Base-by-base conservation (phyloP, 2,329 filamentous ascomycete species). In the Aspergillaceae sp. region DNA sequence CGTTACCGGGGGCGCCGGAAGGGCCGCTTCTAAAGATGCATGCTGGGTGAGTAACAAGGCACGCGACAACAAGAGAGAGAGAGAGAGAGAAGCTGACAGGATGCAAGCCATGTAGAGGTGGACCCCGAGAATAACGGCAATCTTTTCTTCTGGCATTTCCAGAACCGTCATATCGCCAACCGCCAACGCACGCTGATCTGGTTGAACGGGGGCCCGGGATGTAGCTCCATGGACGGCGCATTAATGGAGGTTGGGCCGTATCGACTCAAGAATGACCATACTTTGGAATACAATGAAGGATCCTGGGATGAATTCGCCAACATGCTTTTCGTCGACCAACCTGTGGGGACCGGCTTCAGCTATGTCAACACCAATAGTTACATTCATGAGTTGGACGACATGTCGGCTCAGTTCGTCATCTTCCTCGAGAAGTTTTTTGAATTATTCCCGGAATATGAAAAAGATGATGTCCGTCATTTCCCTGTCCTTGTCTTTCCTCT, bases 241-340 rank as follows among this genome's bases (percentile, higher is more conserved):
- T 69, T 97, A 74, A 97, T 97, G 82, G 92, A 98, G 68, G 80
- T 98, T 52, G 92, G 92, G 0, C 92, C 92, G 2, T 98, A 96
- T 66, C 77, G 92, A 53, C 72, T 98, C 47, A 84, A 85, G 61
- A 79, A 91, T 54, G 79, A 85, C 30, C 68, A 77, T 68, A 75
- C 83, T 59, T 72, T 98, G 47, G 74, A 74, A 48, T 82, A 87
- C 64, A 96, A 96, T 65, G 84, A 94, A 46, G 92, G 92, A n/a
- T 90, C 89, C 1, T 98, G 94, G 94, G 86, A 95, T 67, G 91
- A 98, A 71, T 98, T 97, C 61, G 88, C 92, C 53, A 98, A 98
- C 60, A 69, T 98, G 43, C 79, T 98, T 48, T 98, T 98, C 62
- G 87, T 98, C 49, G 92, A 98, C 63, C 94, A 97, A 63, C 92